Evolutionary conservation across 179 eudicot species (phyloP).

Genomic region (Vitellaria paradoxa): DNA sequence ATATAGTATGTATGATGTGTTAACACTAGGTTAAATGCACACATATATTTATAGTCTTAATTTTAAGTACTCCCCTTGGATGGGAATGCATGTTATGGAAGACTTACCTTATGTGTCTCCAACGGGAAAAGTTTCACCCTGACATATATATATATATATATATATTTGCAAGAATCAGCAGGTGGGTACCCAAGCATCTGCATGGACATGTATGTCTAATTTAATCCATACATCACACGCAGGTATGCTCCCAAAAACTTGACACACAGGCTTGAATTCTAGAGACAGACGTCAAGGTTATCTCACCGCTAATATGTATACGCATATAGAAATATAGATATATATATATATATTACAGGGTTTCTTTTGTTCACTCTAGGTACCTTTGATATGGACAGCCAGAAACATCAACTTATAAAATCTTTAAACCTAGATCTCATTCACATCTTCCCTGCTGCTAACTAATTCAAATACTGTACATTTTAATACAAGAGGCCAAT

Average conservation of each 20-base stretch:
- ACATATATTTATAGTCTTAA: not conserved
- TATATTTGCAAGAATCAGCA: not conserved
- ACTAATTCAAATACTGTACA: not conserved
- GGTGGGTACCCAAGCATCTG: not conserved
- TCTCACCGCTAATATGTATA: too few relatives aligned
- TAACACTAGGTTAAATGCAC: not conserved
- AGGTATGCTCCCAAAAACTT: not conserved
- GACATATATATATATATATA: not conserved
- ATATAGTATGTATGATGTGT: not conserved
- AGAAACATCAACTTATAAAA: not conserved
- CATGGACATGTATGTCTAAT: not conserved
- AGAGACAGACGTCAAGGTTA: not conserved
- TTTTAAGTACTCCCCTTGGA: not conserved
- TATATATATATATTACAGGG: not conserved
- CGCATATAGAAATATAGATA: too few relatives aligned
- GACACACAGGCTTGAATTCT: not conserved
- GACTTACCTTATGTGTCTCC: not conserved
- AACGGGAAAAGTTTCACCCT: not conserved
- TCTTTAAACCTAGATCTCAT: slow-evolving; percentile 1
- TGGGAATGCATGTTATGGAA: not conserved
- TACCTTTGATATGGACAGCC: not conserved
- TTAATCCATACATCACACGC: not conserved
- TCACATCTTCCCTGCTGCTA: not conserved
- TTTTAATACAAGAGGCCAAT: not conserved
- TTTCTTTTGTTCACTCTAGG: not conserved